phyloP scores from a whole-genome alignment of 2,329 filamentous ascomycete species.

The Alternaria gaisen region DNA sequence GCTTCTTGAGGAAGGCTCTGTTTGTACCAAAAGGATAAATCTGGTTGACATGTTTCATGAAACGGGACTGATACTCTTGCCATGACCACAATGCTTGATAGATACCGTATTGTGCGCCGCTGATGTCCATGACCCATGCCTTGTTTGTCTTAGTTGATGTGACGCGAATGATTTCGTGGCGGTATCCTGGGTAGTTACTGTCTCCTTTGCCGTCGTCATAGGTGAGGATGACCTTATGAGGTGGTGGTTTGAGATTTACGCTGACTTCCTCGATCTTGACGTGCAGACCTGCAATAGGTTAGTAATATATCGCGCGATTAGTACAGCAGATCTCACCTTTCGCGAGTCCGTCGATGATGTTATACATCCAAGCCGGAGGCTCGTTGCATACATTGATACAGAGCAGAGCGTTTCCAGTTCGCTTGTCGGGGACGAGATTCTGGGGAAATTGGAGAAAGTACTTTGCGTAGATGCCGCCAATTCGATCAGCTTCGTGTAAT shows the following conservation, averaged over 20 bases:
- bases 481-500: no score
- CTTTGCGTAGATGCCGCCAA: no score
- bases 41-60: neutral
- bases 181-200: neutral
- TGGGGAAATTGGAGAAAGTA: conserved; percentile 5
- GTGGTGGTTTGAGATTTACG: neutral
- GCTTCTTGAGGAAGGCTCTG: neutral
- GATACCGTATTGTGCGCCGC: conserved; percentile 11
- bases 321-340: neutral
- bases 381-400: conserved; percentile 4
- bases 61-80: neutral
- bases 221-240: neutral
- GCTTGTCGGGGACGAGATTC: neutral
- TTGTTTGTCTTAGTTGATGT: neutral
- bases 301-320: neutral
- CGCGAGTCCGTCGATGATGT: neutral
- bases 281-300: neutral
- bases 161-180: neutral
- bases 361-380: conserved; percentile 1
- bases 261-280: conserved; percentile 1
- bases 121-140: conserved; percentile 6
- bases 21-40: neutral
- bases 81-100: neutral
- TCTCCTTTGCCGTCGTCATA: neutral
- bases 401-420: neutral